Base-by-base conservation (phyloP, 2,329 filamentous ascomycete species). In the Neonectria neomacrospora region DNA sequence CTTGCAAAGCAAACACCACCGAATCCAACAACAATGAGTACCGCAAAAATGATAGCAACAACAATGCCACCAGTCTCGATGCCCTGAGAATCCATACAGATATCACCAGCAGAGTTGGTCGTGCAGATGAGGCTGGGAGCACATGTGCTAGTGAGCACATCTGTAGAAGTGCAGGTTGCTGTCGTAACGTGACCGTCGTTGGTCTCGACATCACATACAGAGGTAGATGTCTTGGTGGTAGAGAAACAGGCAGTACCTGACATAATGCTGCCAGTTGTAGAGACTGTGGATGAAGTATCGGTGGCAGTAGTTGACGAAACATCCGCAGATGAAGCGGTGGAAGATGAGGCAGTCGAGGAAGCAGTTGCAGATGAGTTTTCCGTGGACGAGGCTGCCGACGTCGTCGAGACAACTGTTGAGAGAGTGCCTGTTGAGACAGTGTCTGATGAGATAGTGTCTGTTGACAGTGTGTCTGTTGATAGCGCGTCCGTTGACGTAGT, bases 31-130 rank as follows among this genome's bases (percentile, higher is more conserved):
- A 58, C 2, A 10, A n/a, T 39, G 12, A 37, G 12, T 2, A 41
- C 16, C 0, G 20, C 48, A 39, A 63, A 50, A 1, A 63, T 34
- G 2, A 63, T 39, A 5, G 50, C 54, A 14, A 63, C 54, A 22
- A 63, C 14, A 12, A 63, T 58, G 14, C 60, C 60, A 3, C 34
- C 60, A 1, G 60, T 63, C 18, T 54, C n/a, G 8, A 63, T 63
- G 2, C 51, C 47, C 26, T 30, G 32, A 12, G 30, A 16, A 34
- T 39, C 55, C 54, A 63, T 63, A 34, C 54, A 63, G 12, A 63
- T 50, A 22, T 63, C 60, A 3, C 41, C 54, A 2, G n/a, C 28
- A 7, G 32, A 42, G 18, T 58, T 51, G 20, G 54, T 58, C 5
- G 60, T 63, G 28, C 60, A 63, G 2, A 63, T 41, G 1, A 63